Evolutionary conservation across 2,329 filamentous ascomycete genomes (phyloP).

Genomic region (Nannizziopsis arthrosporioides): DNA sequence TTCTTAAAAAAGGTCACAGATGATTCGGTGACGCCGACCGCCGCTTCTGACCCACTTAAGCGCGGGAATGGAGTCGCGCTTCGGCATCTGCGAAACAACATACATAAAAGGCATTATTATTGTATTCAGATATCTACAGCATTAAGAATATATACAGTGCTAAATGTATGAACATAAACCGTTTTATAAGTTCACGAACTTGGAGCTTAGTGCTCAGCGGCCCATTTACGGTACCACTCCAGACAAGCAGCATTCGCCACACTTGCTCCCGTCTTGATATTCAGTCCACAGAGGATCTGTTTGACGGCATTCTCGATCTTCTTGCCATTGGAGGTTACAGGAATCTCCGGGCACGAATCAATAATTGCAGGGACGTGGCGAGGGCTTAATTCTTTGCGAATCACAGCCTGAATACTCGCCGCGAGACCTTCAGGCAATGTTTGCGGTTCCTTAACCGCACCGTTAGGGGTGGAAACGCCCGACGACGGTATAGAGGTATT

Average conservation of each 20-base stretch:
- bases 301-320: conserved; percentile 97
- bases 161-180: background rate
- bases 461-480: conserved; percentile 11
- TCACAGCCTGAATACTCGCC: conserved; percentile 51
- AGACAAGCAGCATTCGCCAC: conserved; percentile 86
- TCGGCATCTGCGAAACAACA: no score
- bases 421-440: conserved; percentile 51
- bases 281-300: conserved; percentile 79
- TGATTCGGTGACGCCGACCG: background rate
- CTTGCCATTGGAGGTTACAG: conserved; percentile 87
- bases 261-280: conserved; percentile 79
- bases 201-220: conserved; percentile 36
- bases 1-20: background rate
- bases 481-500: conserved; percentile 15
- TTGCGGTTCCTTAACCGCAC: conserved; percentile 31
- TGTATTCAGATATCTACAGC: no score
- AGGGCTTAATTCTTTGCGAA: conserved; percentile 70
- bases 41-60: no score
- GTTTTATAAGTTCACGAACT: background rate
- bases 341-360: conserved; percentile 74
- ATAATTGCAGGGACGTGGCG: conserved; percentile 79
- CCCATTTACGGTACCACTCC: conserved; percentile 79
- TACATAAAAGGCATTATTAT: no score
- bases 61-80: no score
- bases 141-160: no score